Conservation (phyloP, 208 protist species). For the Trichomonas gallinae region DNA sequence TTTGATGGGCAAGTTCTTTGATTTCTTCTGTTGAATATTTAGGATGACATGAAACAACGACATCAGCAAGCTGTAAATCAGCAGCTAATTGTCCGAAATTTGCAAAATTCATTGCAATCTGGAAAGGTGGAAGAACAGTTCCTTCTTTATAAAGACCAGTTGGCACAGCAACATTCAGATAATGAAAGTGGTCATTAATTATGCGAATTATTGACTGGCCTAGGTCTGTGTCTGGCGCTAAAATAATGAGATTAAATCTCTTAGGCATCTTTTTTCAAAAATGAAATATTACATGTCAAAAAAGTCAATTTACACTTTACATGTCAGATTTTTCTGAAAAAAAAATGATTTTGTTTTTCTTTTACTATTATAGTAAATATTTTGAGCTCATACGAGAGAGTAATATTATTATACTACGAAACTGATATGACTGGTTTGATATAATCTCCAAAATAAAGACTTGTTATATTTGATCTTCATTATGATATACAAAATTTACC, state of each 20-base stretch:
- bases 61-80: not conserved
- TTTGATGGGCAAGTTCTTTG: not conserved
- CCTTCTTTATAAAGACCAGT: conserved; percentile 1
- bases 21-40: not conserved
- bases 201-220: not conserved
- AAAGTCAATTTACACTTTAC: too few relatives aligned
- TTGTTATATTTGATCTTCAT: too few relatives aligned
- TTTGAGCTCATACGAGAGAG: too few relatives aligned
- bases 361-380: too few relatives aligned
- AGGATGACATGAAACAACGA: not conserved
- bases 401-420: too few relatives aligned
- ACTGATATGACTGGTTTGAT: too few relatives aligned
- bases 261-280: not conserved
- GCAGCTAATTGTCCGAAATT: not conserved
- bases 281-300: too few relatives aligned
- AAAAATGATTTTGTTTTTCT: too few relatives aligned
- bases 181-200: conserved; percentile 1
- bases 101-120: not conserved
- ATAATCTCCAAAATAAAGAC: too few relatives aligned
- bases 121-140: not conserved
- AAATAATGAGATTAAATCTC: conserved; percentile 12
- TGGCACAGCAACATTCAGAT: not conserved
- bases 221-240: not conserved
- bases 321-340: too few relatives aligned
- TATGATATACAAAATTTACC: too few relatives aligned